Evolutionary conservation across 345 rosid species (phyloP), one percentile per base, ranked within the genome.

Genomic region (Murraya paniculata): DNA sequence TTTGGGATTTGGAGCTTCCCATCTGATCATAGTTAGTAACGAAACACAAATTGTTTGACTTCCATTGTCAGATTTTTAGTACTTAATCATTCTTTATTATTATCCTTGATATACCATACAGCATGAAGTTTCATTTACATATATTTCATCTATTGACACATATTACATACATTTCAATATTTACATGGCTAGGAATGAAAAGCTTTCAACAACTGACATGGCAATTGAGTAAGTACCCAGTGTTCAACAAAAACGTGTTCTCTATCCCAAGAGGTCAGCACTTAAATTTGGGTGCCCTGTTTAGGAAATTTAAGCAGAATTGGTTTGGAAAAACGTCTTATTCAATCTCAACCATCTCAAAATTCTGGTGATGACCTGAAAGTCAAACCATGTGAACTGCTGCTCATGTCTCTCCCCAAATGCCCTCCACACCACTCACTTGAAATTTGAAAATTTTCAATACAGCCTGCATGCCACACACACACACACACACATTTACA

Each of bases 371-470:
- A 50, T 50, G 56, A 50, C 56, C 16, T 16, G 56, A 21, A 50
- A 50, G 56, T 16, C 21, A 50, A 50, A 16, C 56, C 21, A 50
- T 16, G 56, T 50, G 56, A 50, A 16, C 18, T 50, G 21, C 6
- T 16, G 21, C 21, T 50, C 56, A 16, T 50, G 56, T 50, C 56
- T 50, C 21, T 50, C 56, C 56, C 56, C 56, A 50, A 50, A 50
- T 50, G 21, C 1, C 77, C 30, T 79, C 68, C 31, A 22, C 60
- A 31, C 76, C 79, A 30, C 81, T 36, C 69, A 45, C 66, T 76
- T 25, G 6, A 19, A 7, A 30, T 13, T 16, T 64, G 28, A 19
- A 36, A 35, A 57, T 50, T 70, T 41, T 27, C 25, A 4, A 16
- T 60, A 45, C 25, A 14, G 53, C 27, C 31, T 60, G 58, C 45